Base-by-base conservation (phyloP, 768 basidiomycete genomes). In the Phaeolepiota aurea region DNA sequence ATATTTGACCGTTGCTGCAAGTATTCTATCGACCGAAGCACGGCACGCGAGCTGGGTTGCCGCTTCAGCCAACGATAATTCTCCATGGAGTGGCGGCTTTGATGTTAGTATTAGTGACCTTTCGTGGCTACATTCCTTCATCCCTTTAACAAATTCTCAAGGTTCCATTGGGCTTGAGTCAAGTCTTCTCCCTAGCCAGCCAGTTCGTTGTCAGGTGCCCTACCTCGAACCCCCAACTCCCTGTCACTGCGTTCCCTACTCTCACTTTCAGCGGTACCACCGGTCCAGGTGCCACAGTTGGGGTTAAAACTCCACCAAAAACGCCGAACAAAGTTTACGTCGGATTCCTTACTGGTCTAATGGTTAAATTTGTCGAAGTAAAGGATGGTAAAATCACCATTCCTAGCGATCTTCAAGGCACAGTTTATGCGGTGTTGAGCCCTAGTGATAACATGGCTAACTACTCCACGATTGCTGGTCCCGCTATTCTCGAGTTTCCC, bases 21-120 rank as follows among this genome's bases (percentile, higher is more conserved):
- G 74, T 14, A 83, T 87, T 48, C 63, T 84, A 9, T 57, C 61
- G 12, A 71, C 70, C 39, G 79, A 85, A 51, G 68, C 78, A 16
- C 71, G 79, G 22, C 82, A 84, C 42, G 68, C 76, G n/a, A 62
- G 71, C 1, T 85, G 79, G 79, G 56, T 84, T 23, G 63, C 66
- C 45, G 67, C 70, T 1, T 65, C 72, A 12, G 68, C 76, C 30
- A 57, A 62, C 44, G 62, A 71, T 38, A 55, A 56, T 15, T 64
- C 69, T 25, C 65, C 75, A 1, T 83, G 80, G 79, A 73, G 70
- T 38, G 67, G 70, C 3, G 61, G 78, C 4, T 76, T 79, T 52
- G 79, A 82, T 54, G 77, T 71, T 44, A n/a, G 50, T 44, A 9
- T 14, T 31, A 10, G 28, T 10, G 28, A 9, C 9, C 28, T 31